Base-by-base conservation (phyloP, 2,329 filamentous ascomycete species). In the Fonsecaea pedrosoi region DNA sequence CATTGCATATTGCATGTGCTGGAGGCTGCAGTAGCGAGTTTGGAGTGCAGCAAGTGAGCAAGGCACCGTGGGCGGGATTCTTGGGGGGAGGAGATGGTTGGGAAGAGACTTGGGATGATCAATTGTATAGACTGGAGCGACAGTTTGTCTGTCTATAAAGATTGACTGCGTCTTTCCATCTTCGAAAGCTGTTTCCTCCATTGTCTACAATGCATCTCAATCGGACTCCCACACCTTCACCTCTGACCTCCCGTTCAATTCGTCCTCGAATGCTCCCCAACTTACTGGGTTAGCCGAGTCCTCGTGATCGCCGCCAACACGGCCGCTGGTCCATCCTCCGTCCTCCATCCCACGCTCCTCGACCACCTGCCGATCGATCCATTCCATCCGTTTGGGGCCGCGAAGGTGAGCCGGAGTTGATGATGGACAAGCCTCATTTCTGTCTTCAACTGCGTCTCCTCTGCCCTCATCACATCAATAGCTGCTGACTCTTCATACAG, bases 1-100 rank as follows among this genome's bases (percentile, higher is more conserved):
- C 59, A 61, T 61, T 61, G 42, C 55, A 58, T 42, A 30, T 58
- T 30, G 38, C 45, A 25, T 25, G 45, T 50, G 45, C 45, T 50
- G 45, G 45, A 50, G 45, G 45, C 45, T 50, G 45, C 45, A 50
- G 45, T 50, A 50, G 45, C 45, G 45, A 50, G 45, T 25, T 50
- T 50, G 45, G 45, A 50, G 45, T 50, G 45, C 45, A 50, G 18
- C 10, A 50, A 50, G 40, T 50, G 45, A 50, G 18, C 45, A 50
- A 50, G 45, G 45, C 45, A 50, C 45, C 45, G 45, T 50, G 45
- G 45, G 45, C 25, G n/a, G 45, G 45, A 25, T n/a, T 5, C 4
- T n/a, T 18, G 40, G n/a, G n/a, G n/a, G 40, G 40, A 45, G 5
- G 15, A 21, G 21, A 18, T 45, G 40, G 40, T 21, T 45, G 40